Conservation (phyloP, 306 rosid genomes). For the Gastrolobium villosum region DNA sequence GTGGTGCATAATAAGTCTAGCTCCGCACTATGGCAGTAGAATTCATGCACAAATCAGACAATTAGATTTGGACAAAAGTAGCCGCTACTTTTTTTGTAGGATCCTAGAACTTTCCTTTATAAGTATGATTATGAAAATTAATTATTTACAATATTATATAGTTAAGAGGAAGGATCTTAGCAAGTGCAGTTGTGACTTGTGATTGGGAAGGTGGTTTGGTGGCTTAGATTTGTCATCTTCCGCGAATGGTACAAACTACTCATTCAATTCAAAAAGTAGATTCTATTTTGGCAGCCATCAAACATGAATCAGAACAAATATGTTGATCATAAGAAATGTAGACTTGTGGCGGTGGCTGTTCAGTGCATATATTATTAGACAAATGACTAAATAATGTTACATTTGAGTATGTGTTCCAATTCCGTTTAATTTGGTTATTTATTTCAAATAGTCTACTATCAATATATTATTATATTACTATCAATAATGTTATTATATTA, state of each 20-base stretch:
- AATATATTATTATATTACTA: too few species aligned
- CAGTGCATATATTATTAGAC: background rate
- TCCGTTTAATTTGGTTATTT: background rate
- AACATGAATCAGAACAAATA: constrained; percentile 29
- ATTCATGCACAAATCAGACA: background rate
- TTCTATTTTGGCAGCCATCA: constrained; percentile 54
- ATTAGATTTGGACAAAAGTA: constrained; percentile 12
- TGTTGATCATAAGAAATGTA: constrained; percentile 11
- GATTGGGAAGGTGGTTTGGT: constrained; percentile 10
- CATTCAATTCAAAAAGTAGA: constrained; percentile 44
- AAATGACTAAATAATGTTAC: constrained; percentile 29
- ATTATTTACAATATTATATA: background rate
- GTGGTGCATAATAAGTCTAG: constrained; percentile 32
- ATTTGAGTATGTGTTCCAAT: background rate
- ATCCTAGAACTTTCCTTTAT: constrained; percentile 27
- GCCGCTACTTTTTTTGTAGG: constrained; percentile 32
- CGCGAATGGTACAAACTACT: background rate
- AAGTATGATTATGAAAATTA: constrained; percentile 7
- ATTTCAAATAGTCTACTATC: background rate
- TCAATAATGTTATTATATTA: background rate
- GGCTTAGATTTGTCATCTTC: constrained; percentile 40
- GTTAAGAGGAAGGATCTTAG: constrained; percentile 51
- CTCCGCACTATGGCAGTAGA: constrained; percentile 7
- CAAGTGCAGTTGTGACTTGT: constrained; percentile 42
- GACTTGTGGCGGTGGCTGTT: constrained; percentile 31